These are phyloP conservation scores for Hyparrhenia diplandra DNA, from an alignment of 176 grass and related monocot species.

Conservation along the genomic window DNA sequence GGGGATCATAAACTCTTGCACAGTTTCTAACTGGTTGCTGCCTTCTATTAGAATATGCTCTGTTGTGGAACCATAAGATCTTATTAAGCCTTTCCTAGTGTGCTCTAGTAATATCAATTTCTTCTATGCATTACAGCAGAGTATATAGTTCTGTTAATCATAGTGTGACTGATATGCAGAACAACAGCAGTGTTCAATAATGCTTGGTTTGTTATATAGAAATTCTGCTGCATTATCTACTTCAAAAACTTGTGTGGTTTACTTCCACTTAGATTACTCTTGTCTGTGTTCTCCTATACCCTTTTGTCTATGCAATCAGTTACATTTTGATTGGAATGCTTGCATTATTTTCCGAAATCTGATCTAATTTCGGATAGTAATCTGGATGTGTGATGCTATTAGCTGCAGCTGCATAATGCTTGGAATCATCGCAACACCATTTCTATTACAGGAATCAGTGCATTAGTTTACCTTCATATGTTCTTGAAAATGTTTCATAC, in stretches of 20 bases:
- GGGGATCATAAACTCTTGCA: not conserved
- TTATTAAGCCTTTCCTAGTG: not conserved
- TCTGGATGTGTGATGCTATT: not conserved
- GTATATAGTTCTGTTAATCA: not conserved
- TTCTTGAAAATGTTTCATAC: not conserved
- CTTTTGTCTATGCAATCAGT: not conserved
- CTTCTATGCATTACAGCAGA: not conserved
- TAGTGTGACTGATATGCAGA: not conserved
- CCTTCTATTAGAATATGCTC: not conserved
- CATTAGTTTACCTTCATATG: not conserved
- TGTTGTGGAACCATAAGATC: not conserved
- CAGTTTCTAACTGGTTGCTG: slow-evolving; percentile 10
- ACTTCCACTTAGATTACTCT: not conserved
- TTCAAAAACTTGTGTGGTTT: slow-evolving; percentile 10
- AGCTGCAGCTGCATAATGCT: not conserved
- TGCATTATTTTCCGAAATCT: not conserved
- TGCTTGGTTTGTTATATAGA: not conserved
- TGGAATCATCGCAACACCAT: not conserved
- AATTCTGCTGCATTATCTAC: not conserved
- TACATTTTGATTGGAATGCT: not conserved
- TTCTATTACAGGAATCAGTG: not conserved
- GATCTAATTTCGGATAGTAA: not conserved
- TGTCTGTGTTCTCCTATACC: not conserved
- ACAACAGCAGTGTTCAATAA: not conserved
- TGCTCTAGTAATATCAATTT: slow-evolving; percentile 3